Conservation (phyloP, 148 eudicot genomes). For the Fagopyrum esculentum region DNA sequence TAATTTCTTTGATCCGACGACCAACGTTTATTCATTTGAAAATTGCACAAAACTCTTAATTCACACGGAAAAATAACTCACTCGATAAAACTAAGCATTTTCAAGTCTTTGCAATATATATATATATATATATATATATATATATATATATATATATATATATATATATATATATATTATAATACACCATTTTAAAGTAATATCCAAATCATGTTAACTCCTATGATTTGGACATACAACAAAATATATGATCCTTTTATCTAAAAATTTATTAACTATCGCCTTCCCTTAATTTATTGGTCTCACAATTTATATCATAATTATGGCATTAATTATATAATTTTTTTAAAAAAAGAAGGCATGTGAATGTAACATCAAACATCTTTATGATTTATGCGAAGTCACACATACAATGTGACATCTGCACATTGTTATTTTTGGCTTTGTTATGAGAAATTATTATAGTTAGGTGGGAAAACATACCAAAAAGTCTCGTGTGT, state of each 20-base stretch:
- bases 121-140: no score
- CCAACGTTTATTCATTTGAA: no score
- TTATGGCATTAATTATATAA: not conserved
- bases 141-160: no score
- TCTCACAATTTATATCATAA: conserved; percentile 1
- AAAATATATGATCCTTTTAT: not conserved
- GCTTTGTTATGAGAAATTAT: not conserved
- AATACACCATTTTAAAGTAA: no score
- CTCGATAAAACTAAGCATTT: no score
- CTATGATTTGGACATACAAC: not conserved
- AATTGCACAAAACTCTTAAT: no score
- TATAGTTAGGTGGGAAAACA: conserved; percentile 1
- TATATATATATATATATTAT: no score
- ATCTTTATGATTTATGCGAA: not conserved
- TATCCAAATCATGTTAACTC: not conserved
- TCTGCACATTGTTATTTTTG: conserved; percentile 7
- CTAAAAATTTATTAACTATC: not conserved
- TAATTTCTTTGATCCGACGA: no score
- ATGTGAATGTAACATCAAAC: conserved; percentile 8
- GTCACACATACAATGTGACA: not conserved
- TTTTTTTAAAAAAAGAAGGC: not conserved
- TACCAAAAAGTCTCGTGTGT: not conserved
- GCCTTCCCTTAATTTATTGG: not conserved
- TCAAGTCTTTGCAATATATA: no score
- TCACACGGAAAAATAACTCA: no score